Conservation (phyloP, 169 alveolate species). For the Babesia gibsoni region DNA sequence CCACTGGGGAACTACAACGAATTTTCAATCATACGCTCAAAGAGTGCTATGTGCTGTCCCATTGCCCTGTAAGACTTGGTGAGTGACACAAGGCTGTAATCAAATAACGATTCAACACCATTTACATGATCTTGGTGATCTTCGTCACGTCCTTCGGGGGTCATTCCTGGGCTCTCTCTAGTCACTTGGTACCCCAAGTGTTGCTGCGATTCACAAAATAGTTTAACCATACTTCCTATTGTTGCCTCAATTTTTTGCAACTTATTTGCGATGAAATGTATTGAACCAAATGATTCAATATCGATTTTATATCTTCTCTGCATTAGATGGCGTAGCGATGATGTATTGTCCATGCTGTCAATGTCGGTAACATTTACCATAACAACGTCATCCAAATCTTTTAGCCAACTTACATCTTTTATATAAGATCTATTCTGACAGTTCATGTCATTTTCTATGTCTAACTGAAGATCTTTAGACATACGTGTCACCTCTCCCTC, state of each 20-base stretch:
- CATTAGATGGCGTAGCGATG: not conserved
- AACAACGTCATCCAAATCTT: not conserved
- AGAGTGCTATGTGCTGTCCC: not conserved
- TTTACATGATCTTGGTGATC: not conserved
- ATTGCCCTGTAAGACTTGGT: not conserved
- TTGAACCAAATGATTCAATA: not conserved
- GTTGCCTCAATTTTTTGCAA: too few relatives aligned
- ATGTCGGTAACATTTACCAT: conserved; percentile 15
- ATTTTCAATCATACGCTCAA: not conserved
- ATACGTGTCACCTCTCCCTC: not conserved
- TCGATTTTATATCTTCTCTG: not conserved
- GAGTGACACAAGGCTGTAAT: not conserved
- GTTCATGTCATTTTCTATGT: not conserved
- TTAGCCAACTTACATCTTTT: not conserved
- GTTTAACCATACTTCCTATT: too few relatives aligned
- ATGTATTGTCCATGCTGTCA: not conserved
- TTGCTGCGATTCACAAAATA: too few relatives aligned
- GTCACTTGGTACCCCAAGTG: not conserved
- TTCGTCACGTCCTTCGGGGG: not conserved
- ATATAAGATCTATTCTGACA: not conserved
- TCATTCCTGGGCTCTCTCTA: not conserved
- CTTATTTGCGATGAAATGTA: too few relatives aligned
- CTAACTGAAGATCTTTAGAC: not conserved
- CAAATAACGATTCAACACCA: not conserved
- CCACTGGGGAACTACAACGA: not conserved